Base-by-base conservation (phyloP, 176 grass and related monocot species). In the Typha latifolia region DNA sequence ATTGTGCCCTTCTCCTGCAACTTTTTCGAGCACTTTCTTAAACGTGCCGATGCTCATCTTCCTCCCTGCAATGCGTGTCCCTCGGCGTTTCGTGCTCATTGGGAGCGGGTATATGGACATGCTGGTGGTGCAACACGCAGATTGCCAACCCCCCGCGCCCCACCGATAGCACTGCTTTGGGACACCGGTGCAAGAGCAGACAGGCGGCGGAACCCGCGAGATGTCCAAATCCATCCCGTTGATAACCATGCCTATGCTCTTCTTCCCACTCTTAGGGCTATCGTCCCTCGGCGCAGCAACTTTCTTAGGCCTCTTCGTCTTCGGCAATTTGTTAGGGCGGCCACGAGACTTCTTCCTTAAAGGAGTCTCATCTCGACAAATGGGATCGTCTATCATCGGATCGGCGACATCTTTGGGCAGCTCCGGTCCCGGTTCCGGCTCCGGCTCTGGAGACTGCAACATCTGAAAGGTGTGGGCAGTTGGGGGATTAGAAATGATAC, bases 261-360 rank as follows among this genome's bases (percentile, higher is more conserved):
- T 63, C 71, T 48, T 63, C 23, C 71, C 61, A 62, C 55, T 61
- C 49, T 63, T 63, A 37, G 71, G 15, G 47, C 23, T 47, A 20
- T 31, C 71, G 27, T 73, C 70, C 29, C 21, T 63, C 12, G 70
- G 59, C 12, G 70, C 70, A 49, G 61, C 14, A 49, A 31, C 71
- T 63, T 73, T 73, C 61, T 73, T 73, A 5, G 59, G 71, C 59
- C 63, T 73, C 37, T 63, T 73, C 18, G 57, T 43, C 61, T 73
- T 73, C 16, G 71, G 59, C 2, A 47, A 49, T 63, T 63, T 73
- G 14, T 73, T 57, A 3, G 23, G 22, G 15, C 61, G 61, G 24
- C 71, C 71, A 37, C 48, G 21, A 10, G 71, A 63, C 43, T 15
- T 49, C 59, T 73, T 73, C 23, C 63, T 73, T 23, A 63, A 29